Percentiles rank a stretch among this genome's conserved stretches.
Conservation (phyloP, 352 stramenopile species). For the Globisporangium camurandrum region DNA sequence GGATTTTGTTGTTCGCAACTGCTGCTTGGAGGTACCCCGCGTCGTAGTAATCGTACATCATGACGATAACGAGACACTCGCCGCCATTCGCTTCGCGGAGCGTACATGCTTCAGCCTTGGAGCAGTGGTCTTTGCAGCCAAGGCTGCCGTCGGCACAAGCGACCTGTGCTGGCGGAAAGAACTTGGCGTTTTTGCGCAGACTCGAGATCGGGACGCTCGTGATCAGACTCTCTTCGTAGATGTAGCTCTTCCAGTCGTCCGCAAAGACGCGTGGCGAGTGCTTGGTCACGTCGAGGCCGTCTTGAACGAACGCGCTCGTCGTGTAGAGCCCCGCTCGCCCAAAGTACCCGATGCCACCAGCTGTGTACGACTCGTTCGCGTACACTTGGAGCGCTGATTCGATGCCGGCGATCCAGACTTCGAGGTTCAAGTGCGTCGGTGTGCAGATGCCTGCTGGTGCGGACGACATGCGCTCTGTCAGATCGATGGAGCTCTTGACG, state of each 20-base stretch:
- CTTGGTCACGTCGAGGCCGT: constrained; percentile 8
- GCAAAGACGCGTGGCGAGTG: constrained; percentile 16
- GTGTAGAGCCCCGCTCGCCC: constrained; percentile 43
- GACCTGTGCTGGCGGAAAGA: constrained; percentile 19
- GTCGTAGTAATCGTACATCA: constrained; percentile 42
- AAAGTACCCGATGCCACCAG: constrained; percentile 29
- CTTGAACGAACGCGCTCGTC: constrained; percentile 21
- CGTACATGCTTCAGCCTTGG: constrained; percentile 34
- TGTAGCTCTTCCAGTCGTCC: constrained; percentile 52
- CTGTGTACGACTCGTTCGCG: constrained; percentile 37
- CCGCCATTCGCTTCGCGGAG: constrained; percentile 17
- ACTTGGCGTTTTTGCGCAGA: constrained; percentile 20
- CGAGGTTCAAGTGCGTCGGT: constrained; percentile 47
- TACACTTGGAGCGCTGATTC: constrained; percentile 27
- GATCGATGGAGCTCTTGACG: neutral
- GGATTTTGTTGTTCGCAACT: constrained; percentile 37
- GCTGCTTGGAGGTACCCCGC: constrained; percentile 35
- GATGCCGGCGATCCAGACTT: constrained; percentile 37
- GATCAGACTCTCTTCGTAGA: constrained; percentile 27
- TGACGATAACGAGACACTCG: constrained; percentile 34
- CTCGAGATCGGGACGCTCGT: constrained; percentile 12
- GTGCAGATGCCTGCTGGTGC: constrained; percentile 26
- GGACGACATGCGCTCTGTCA: constrained; percentile 27
- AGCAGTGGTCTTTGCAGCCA: constrained; percentile 41
- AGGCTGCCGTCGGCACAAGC: constrained; percentile 28